phyloP scores from a whole-genome alignment of 2,329 filamentous ascomycete genomes.

The Diaporthe longicolla region DNA sequence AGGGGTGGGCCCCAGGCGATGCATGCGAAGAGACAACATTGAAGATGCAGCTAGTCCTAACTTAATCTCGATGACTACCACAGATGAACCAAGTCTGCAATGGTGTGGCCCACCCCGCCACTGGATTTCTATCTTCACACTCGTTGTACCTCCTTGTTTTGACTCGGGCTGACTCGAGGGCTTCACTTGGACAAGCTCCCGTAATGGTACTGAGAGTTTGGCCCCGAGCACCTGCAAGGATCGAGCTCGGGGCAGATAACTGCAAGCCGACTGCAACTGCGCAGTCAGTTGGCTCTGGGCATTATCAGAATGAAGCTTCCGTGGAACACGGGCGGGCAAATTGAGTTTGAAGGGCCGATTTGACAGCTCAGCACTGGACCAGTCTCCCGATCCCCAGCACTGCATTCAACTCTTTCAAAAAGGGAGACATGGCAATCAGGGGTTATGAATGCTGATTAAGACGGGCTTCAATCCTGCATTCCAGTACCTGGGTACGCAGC shows the following conservation, averaged over 20 bases:
- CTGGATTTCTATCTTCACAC: background rate
- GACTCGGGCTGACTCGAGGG: slow-evolving; percentile 16
- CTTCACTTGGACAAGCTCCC: background rate
- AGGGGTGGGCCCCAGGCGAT: background rate
- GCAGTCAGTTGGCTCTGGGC: background rate
- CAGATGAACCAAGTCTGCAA: slow-evolving; percentile 2
- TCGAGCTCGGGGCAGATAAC: background rate
- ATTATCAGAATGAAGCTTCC: background rate
- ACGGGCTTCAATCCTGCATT: background rate
- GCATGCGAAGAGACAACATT: slow-evolving; percentile 4
- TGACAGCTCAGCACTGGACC: slow-evolving; percentile 6
- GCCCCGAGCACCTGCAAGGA: slow-evolving; percentile 6
- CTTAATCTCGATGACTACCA: slow-evolving; percentile 16
- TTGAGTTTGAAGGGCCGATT: slow-evolving; percentile 18
- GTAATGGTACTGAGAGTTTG: slow-evolving; percentile 15
- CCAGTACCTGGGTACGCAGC: too few relatives aligned
- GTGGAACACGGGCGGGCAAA: slow-evolving; percentile 1
- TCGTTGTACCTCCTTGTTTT: background rate
- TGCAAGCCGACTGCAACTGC: background rate
- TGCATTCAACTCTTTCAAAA: background rate
- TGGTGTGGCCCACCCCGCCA: background rate
- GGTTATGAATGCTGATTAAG: background rate
- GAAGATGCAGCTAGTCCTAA: slow-evolving; percentile 17
- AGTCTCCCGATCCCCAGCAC: slow-evolving; percentile 3
- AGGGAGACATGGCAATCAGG: background rate